Evolutionary conservation across 1,284 basidiomycete genomes (phyloP).

Genomic region (Heterobasidion parviporum): DNA sequence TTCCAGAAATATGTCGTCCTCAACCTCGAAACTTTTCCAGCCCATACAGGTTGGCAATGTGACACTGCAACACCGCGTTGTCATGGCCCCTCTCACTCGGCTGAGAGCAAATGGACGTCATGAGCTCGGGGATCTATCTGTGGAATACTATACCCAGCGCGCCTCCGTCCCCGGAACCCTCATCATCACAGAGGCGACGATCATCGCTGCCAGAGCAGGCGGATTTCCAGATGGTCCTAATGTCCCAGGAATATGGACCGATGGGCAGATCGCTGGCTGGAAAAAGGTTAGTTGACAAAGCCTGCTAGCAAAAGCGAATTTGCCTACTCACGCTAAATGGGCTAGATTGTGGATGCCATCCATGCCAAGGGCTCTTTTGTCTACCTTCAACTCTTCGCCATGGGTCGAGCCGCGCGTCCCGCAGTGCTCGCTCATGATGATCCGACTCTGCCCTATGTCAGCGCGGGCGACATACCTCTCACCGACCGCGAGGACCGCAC

Average conservation of each 20-base stretch:
- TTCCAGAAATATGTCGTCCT: too few species aligned
- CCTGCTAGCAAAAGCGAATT: neutral
- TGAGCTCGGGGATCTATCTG: slow-evolving; percentile 20
- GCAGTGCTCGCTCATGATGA: slow-evolving; percentile 18
- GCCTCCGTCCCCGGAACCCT: slow-evolving; percentile 34
- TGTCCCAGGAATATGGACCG: slow-evolving; percentile 20
- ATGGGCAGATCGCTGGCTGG: slow-evolving; percentile 17
- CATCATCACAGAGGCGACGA: slow-evolving; percentile 39
- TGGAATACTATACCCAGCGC: slow-evolving; percentile 41
- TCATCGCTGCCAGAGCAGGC: slow-evolving; percentile 24
- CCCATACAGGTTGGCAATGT: slow-evolving; percentile 34
- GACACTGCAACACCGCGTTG: slow-evolving; percentile 34
- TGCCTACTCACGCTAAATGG: neutral
- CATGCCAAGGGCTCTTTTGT: slow-evolving; percentile 31
- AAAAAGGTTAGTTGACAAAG: slow-evolving; percentile 13
- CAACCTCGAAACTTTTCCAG: slow-evolving; percentile 26
- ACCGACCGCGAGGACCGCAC: slow-evolving; percentile 16
- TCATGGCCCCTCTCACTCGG: slow-evolving; percentile 40
- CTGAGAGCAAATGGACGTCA: slow-evolving; percentile 23
- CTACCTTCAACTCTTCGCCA: slow-evolving; percentile 36
- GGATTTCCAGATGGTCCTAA: slow-evolving; percentile 23
- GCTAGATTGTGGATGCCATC: slow-evolving; percentile 26
- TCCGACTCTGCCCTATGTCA: slow-evolving; percentile 27
- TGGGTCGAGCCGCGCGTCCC: slow-evolving; percentile 27
- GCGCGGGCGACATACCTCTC: slow-evolving; percentile 34